Evolutionary conservation across 2,329 filamentous ascomycete genomes (phyloP), one percentile per base, ranked within the genome.

Genomic region (Diaporthe aspalathi): DNA sequence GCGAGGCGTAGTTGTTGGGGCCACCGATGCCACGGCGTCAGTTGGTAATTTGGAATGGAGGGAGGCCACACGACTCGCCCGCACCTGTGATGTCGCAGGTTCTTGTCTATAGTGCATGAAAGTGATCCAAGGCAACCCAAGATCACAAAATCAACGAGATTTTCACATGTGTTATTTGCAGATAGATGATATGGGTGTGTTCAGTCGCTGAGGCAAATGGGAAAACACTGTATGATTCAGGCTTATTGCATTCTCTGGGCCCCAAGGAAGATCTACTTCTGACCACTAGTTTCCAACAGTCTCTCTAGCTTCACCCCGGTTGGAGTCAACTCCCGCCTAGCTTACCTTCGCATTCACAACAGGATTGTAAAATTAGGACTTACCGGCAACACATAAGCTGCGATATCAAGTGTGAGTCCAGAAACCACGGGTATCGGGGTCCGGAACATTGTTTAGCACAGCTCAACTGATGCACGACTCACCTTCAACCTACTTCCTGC

Each of bases 401-500:
- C 40, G 16, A 14, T 45, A 16, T 47, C 5, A 47, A 11, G 29
- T 49, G 12, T 11, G 27, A 49, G 43, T 17, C 43, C 60, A 63
- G 43, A 38, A 9, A 35, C 35, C 27, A 35, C 27, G 49, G 43
- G 35, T 5, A 29, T 24, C 12, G 35, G 43, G 17, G 17, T n/a
- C 57, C 8, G 14, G 0, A 20, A 49, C 3, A n/a, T 1, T 5
- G 16, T 35, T 38, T 50, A 65, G 45, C 43, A 60, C n/a, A 60
- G 47, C 43, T 50, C 67, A 60, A 47, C 29, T 57, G n/a, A 50
- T 65, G 43, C 29, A 27, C 29, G 24, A 60, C 66, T 50, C 29
- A 57, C 66, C 53, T 68, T 68, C 27, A 8, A 40, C 49, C 22
- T 50, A 56, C 22, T 60, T 67, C 32, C 32, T 68, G 43, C 60